Conservation (phyloP, 2,329 filamentous ascomycete genomes). For the Aureobasidium melanogenum region DNA sequence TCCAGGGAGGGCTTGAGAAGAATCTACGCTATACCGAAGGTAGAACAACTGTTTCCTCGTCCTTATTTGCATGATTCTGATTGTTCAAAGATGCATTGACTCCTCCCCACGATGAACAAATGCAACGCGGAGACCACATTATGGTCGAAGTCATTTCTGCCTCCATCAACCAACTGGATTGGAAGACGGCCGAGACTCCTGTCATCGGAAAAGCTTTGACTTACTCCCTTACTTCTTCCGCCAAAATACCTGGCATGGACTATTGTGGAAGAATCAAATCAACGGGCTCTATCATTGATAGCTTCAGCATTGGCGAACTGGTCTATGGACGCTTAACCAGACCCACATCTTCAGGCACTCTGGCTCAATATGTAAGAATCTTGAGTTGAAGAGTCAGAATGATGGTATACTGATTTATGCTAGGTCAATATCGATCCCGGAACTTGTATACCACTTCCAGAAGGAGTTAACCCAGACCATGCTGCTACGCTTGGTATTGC, state of each 20-base stretch:
- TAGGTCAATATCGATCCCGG: slow-evolving; percentile 17
- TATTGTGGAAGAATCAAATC: slow-evolving; percentile 42
- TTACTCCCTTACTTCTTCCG: slow-evolving; percentile 26
- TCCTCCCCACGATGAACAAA: slow-evolving; percentile 10
- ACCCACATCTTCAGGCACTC: slow-evolving; percentile 25
- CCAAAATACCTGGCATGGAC: slow-evolving; percentile 43
- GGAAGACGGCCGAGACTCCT: slow-evolving; percentile 38
- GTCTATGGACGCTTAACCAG: slow-evolving; percentile 31
- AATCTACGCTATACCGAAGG: slow-evolving; percentile 23
- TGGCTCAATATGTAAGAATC: slow-evolving; percentile 27
- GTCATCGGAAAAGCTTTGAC: slow-evolving; percentile 23
- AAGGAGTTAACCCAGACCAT: slow-evolving; percentile 28
- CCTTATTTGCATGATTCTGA: no score
- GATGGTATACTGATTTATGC: neutral
- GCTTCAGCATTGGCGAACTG: slow-evolving; percentile 28
- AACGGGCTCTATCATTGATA: slow-evolving; percentile 17
- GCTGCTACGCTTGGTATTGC: slow-evolving; percentile 29
- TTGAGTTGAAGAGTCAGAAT: neutral
- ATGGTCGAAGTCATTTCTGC: slow-evolving; percentile 38
- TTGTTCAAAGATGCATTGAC: slow-evolving; percentile 17
- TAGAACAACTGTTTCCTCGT: no score
- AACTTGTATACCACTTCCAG: slow-evolving; percentile 23
- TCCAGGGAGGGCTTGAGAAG: slow-evolving; percentile 26
- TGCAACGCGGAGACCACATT: slow-evolving; percentile 20
- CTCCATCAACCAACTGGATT: slow-evolving; percentile 42